Conservation (phyloP, 2,329 filamentous ascomycete genomes). For the Hymenoscyphus repandus region DNA sequence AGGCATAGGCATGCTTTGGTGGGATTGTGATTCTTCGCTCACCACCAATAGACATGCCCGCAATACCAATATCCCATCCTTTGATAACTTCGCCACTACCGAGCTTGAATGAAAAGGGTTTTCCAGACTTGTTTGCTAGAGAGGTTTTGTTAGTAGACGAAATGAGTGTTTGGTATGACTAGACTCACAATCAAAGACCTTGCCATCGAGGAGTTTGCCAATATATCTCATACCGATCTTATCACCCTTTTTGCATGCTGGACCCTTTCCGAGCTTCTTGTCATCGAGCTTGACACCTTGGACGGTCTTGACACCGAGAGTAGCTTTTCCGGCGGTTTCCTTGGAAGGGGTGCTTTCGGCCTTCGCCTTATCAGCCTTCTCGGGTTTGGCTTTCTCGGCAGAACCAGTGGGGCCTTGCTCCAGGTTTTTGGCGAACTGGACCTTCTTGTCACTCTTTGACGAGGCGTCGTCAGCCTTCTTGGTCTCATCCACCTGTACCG, state of each 20-base stretch:
- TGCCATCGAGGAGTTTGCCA: constrained; percentile 89
- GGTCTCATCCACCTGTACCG: constrained; percentile 50
- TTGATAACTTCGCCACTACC: constrained; percentile 96
- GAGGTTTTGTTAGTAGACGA: constrained; percentile 23
- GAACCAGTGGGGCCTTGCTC: constrained; percentile 90
- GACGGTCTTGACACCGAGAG: constrained; percentile 69
- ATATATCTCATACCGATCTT: constrained; percentile 95
- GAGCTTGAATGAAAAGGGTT: constrained; percentile 94
- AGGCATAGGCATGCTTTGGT: constrained; percentile 82
- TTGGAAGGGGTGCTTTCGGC: constrained; percentile 47
- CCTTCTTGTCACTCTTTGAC: constrained; percentile 79
- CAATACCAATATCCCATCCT: constrained; percentile 94
- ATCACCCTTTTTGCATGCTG: constrained; percentile 83
- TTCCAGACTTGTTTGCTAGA: constrained; percentile 94
- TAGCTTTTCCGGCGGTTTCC: constrained; percentile 42
- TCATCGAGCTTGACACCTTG: constrained; percentile 92
- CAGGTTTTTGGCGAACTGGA: constrained; percentile 98
- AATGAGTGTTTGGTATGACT: background rate
- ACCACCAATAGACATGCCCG: constrained; percentile 87
- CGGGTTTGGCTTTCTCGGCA: constrained; percentile 39
- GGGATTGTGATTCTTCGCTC: constrained; percentile 93
- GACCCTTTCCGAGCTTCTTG: constrained; percentile 84
- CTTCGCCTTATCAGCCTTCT: constrained; percentile 38
- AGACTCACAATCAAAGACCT: constrained; percentile 84
- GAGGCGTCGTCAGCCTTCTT: constrained; percentile 55